phyloP scores from a whole-genome alignment of 257 asterid species.

The Solanum piurae region DNA sequence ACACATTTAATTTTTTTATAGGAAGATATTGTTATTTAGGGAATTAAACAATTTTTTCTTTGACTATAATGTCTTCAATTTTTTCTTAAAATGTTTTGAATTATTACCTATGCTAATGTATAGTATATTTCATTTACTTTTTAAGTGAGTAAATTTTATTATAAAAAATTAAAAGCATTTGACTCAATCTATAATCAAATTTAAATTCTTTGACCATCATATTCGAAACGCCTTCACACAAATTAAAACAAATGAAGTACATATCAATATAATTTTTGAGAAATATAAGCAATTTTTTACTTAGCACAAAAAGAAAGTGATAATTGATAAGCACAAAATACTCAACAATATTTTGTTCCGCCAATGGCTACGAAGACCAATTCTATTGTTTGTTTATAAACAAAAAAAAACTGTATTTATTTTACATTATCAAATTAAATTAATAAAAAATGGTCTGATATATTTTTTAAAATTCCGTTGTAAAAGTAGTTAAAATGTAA shows the following conservation, averaged over 20 bases:
- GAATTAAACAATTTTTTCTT: too few species aligned
- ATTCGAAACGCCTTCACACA: background rate
- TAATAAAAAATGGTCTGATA: background rate
- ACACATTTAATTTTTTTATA: too few species aligned
- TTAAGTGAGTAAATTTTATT: background rate
- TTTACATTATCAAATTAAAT: background rate
- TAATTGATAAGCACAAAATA: background rate
- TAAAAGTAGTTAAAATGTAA: background rate
- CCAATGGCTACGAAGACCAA: background rate
- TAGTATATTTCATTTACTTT: background rate
- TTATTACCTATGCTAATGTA: background rate
- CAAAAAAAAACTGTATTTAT: background rate
- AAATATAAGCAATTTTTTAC: background rate
- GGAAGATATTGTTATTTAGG: background rate
- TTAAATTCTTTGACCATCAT: background rate
- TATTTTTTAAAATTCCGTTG: background rate
- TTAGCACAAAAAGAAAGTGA: background rate
- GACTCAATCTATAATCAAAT: background rate
- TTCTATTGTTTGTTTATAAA: background rate
- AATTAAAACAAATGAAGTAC: background rate
- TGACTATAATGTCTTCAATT: too few species aligned
- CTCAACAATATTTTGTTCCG: background rate
- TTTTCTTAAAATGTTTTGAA: too few species aligned
- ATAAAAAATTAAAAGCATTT: background rate
- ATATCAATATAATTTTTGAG: background rate